A percentile compares a stretch with the other conserved stretches of the same genome.
Evolutionary conservation across 495 filamentous ascomycete species (phyloP).

Genomic region (Polyplosphaeria fusca): DNA sequence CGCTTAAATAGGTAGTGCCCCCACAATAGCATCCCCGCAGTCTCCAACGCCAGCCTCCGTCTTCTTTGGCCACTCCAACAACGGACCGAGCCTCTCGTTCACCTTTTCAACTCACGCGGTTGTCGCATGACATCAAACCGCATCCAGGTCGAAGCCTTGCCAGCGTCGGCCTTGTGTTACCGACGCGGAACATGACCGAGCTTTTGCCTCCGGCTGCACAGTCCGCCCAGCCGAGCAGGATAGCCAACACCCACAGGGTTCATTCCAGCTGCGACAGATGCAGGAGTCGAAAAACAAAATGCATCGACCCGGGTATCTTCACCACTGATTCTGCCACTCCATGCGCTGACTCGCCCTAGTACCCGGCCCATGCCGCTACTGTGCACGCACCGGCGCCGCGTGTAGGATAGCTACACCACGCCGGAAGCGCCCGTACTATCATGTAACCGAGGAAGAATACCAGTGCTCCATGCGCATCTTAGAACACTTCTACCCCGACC

Average conservation of each 20-base stretch:
- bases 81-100: slow-evolving; percentile 2
- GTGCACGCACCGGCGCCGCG: slow-evolving; percentile 21
- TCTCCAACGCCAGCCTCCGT: neutral
- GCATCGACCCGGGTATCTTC: slow-evolving; percentile 27
- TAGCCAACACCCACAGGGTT: slow-evolving; percentile 12
- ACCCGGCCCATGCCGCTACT: slow-evolving; percentile 28
- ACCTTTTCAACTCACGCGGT: neutral
- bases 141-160: neutral
- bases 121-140: slow-evolving; percentile 14
- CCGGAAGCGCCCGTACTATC: slow-evolving; percentile 27
- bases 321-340: neutral
- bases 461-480: slow-evolving; percentile 30
- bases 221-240: slow-evolving; percentile 6
- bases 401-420: slow-evolving; percentile 27
- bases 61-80: neutral
- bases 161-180: neutral
- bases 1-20: slow-evolving; percentile 10
- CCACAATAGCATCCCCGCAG: slow-evolving; percentile 20
- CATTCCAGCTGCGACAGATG: slow-evolving; percentile 30
- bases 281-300: slow-evolving; percentile 29
- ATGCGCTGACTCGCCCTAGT: slow-evolving; percentile 12
- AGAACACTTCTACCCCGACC: slow-evolving; percentile 30
- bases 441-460: slow-evolving; percentile 32
- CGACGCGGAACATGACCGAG: slow-evolving; percentile 7
- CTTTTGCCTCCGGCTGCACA: neutral